Percentiles rank a stretch among this genome's conserved stretches.
These are phyloP conservation scores for Rosa lucieae DNA, from an alignment of 306 rosid genomes.

Conservation along the genomic window DNA sequence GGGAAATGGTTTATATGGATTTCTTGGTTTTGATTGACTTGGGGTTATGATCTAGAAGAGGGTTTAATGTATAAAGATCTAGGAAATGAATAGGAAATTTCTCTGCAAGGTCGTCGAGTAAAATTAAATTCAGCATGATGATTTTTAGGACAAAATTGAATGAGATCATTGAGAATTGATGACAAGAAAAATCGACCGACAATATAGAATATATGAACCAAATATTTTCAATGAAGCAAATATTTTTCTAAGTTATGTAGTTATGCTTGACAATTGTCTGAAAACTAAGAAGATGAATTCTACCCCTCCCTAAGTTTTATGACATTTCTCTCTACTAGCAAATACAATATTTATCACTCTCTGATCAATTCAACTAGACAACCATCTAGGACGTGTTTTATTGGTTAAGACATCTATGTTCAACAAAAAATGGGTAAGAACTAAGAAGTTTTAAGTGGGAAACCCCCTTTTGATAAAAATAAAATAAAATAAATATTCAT, in stretches of 20 bases:
- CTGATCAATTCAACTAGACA: not conserved
- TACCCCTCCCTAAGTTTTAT: too few species aligned
- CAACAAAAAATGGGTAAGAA: not conserved
- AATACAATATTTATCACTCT: too few species aligned
- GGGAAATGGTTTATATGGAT: not conserved
- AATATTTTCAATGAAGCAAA: too few species aligned
- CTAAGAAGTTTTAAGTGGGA: not conserved
- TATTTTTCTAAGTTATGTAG: too few species aligned
- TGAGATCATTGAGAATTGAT: not conserved
- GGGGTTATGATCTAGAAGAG: conserved; percentile 2
- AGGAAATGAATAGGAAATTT: not conserved
- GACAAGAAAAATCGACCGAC: not conserved
- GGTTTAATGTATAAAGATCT: not conserved
- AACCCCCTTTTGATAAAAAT: not conserved
- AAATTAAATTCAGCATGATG: not conserved
- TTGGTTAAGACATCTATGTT: not conserved
- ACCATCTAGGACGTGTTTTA: not conserved
- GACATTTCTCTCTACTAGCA: too few species aligned
- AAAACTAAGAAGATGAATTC: too few species aligned
- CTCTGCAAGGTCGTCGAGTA: not conserved
- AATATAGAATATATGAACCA: too few species aligned
- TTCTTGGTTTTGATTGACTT: not conserved
- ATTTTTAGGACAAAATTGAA: not conserved
- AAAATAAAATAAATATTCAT: too few species aligned
- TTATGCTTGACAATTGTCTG: too few species aligned